Evolutionary conservation across 2,329 filamentous ascomycete species (phyloP).

Genomic region (Tolypocladium tundrense): DNA sequence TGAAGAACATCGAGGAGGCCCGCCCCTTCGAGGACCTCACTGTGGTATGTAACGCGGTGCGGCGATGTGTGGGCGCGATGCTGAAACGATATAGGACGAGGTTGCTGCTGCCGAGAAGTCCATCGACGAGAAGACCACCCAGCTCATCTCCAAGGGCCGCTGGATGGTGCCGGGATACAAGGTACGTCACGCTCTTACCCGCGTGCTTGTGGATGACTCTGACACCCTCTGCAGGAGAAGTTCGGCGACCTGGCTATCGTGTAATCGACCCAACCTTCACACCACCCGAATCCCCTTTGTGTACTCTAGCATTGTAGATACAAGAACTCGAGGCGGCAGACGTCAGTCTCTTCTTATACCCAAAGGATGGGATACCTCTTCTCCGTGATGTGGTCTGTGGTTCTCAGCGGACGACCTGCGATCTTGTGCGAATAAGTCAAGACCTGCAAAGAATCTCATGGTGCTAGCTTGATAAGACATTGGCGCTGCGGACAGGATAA

Average conservation of each 20-base stretch:
- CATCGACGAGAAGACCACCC: slow-evolving; percentile 91
- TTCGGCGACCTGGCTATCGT: slow-evolving; percentile 94
- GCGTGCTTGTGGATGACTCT: slow-evolving; percentile 21
- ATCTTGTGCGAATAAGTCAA: too few relatives aligned
- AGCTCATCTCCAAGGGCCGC: slow-evolving; percentile 94
- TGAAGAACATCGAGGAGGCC: slow-evolving; percentile 95
- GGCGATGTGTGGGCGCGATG: neutral
- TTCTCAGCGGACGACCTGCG: neutral
- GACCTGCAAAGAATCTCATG: neutral
- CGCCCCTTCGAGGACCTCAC: slow-evolving; percentile 95
- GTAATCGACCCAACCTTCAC: slow-evolving; percentile 46
- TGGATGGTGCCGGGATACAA: slow-evolving; percentile 99
- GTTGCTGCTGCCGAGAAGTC: slow-evolving; percentile 88
- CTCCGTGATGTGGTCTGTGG: neutral
- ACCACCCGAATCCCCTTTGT: slow-evolving; percentile 40
- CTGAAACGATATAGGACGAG: slow-evolving; percentile 59
- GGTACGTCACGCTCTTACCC: slow-evolving; percentile 44
- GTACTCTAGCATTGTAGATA: slow-evolving; percentile 66
- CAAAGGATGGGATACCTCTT: slow-evolving; percentile 10
- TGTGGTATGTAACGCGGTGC: slow-evolving; percentile 59
- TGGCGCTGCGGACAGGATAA: neutral
- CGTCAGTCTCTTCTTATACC: slow-evolving; percentile 22
- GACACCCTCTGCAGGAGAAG: slow-evolving; percentile 66
- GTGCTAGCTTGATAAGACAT: neutral
- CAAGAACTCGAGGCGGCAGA: slow-evolving; percentile 27